Conservation (phyloP, 306 rosid species). For the Clitoria ternatea region DNA sequence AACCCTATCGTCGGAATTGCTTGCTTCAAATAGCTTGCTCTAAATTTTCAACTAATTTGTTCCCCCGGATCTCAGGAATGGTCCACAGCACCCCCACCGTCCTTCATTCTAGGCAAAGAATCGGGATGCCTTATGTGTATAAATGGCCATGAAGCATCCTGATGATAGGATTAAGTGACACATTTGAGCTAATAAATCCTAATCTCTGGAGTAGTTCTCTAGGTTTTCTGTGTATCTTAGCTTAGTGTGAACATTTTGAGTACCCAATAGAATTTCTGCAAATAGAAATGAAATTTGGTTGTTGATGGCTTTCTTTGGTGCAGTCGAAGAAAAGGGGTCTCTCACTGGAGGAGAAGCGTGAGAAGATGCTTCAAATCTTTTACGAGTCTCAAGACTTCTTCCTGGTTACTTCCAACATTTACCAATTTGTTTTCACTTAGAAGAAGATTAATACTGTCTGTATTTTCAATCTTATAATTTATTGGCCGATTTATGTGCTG, state of each 20-base stretch:
- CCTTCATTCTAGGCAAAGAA: too few species aligned
- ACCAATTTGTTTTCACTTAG: background rate
- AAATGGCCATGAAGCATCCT: too few species aligned
- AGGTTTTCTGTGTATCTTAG: too few species aligned
- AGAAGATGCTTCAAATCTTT: slow-evolving; percentile 93
- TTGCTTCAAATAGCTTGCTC: background rate
- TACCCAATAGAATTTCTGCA: slow-evolving; percentile 16
- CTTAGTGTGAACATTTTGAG: too few species aligned
- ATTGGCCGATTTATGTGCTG: background rate
- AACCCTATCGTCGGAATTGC: background rate
- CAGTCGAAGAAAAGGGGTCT: slow-evolving; percentile 97
- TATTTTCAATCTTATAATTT: background rate
- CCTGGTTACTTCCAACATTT: slow-evolving; percentile 48
- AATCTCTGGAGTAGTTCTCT: too few species aligned
- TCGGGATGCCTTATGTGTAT: too few species aligned
- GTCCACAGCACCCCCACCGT: too few species aligned
- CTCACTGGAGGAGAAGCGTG: slow-evolving; percentile 96
- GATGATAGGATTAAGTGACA: too few species aligned
- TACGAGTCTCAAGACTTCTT: slow-evolving; percentile 85
- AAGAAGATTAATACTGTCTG: background rate
- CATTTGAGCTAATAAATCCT: too few species aligned
- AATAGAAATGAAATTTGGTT: background rate
- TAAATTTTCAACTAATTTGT: too few species aligned
- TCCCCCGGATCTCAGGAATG: too few species aligned
- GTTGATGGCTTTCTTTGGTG: background rate